A percentile compares a stretch with the other conserved stretches of the same genome.
Conservation (phyloP, 2,329 filamentous ascomycete genomes). For the Iodosphaeria phyllophila region DNA sequence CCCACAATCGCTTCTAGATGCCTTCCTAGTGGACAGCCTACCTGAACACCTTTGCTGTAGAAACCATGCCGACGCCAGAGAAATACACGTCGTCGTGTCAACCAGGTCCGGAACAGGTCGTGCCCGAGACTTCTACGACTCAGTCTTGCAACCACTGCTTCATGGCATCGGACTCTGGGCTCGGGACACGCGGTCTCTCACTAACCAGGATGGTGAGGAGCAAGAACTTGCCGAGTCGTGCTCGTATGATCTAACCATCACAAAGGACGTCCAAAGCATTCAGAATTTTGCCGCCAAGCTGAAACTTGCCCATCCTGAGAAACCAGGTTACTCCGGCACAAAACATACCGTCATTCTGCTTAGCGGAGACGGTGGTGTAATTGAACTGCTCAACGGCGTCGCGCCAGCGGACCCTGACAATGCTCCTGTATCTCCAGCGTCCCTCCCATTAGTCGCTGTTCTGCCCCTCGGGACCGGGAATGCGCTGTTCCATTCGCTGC, state of each 20-base stretch:
- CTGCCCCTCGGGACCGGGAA: constrained; percentile 49
- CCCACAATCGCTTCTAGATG: constrained; percentile 17
- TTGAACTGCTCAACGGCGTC: constrained; percentile 60
- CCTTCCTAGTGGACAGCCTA: constrained; percentile 16
- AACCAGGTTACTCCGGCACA: no score
- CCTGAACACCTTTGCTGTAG: constrained; percentile 22
- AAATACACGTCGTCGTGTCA: constrained; percentile 48
- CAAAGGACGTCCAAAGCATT: constrained; percentile 44
- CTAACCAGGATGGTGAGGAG: no score
- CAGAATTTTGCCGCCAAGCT: constrained; percentile 34
- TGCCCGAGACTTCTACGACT: constrained; percentile 34
- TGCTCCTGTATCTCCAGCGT: no score
- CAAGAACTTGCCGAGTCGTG: constrained; percentile 1
- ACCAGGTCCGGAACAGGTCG: constrained; percentile 43
- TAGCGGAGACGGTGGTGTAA: constrained; percentile 72
- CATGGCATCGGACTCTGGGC: constrained; percentile 19
- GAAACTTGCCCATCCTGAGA: constrained; percentile 7
- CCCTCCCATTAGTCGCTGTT: constrained; percentile 26
- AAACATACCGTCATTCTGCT: constrained; percentile 53
- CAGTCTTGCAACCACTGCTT: constrained; percentile 37
- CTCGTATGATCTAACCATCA: constrained; percentile 30
- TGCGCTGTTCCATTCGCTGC: constrained; percentile 42
- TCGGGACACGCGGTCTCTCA: no score
- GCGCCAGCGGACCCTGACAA: constrained; percentile 1
- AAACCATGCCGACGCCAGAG: constrained; percentile 6